phyloP scores from a whole-genome alignment of 306 rosid genomes.

The Cucumis melo region DNA sequence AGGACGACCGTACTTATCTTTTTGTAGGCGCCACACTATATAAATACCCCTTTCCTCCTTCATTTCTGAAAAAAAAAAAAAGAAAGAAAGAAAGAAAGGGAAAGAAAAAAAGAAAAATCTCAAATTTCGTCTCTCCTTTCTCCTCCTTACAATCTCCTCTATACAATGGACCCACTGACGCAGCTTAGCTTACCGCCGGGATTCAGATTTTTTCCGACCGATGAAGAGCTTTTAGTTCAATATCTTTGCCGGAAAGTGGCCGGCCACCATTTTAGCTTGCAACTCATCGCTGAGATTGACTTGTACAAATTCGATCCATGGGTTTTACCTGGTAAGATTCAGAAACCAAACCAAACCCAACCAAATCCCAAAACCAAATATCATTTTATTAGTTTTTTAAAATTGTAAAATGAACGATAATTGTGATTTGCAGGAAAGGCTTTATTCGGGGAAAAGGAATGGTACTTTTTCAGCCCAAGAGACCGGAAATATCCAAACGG shows the following conservation, averaged over 20 bases:
- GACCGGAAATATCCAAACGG: conserved; percentile 91
- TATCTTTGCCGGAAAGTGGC: conserved; percentile 86
- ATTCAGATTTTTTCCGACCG: conserved; percentile 76
- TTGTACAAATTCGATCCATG: conserved; percentile 89
- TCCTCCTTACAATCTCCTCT: not conserved
- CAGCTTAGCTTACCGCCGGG: conserved; percentile 93
- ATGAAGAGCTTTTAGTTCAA: conserved; percentile 87
- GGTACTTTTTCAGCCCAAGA: conserved; percentile 90
- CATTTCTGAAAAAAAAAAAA: not conserved
- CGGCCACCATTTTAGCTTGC: conserved; percentile 66
- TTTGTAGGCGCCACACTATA: not conserved
- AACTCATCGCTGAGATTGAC: conserved; percentile 67
- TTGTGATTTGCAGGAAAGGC: conserved; percentile 44
- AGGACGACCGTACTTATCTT: conserved; percentile 10
- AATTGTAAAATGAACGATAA: not conserved
- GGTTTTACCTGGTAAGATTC: conserved; percentile 67
- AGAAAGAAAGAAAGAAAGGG: not conserved
- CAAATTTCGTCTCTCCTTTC: not conserved
- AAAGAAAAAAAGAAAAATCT: not conserved
- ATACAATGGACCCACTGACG: conserved; percentile 42
- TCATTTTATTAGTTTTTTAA: not conserved
- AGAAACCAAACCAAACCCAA: not conserved
- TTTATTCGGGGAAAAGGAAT: conserved; percentile 79
- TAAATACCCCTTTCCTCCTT: not conserved
- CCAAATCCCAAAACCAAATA: not conserved